Evolutionary conservation across 2,329 filamentous ascomycete species (phyloP), one percentile per base, ranked within the genome.

Genomic region (Chaetomium sp.): DNA sequence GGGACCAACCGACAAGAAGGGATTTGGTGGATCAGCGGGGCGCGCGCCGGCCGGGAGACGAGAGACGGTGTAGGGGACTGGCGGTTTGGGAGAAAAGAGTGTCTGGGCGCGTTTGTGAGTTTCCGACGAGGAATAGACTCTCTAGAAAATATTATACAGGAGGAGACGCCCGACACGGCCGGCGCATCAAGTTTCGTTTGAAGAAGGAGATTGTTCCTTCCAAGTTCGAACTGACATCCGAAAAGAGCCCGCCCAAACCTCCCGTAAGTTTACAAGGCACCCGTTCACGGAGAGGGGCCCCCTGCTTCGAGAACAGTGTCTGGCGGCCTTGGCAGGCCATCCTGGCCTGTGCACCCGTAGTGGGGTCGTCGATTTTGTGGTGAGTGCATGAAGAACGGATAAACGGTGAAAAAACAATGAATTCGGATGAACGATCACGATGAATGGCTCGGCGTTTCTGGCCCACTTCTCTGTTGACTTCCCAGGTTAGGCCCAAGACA

Each of bases 311-410:
- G 14, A 14, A 14, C 6, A 11, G 40, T 51, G 54, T 55, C 51
- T 44, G 56, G 54, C 54, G 59, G 55, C 54, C 56, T 56, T 52
- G 19, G 33, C 36, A 5, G 57, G 45, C 33, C 53, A 48, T 36
- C 52, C 10, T 36, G n/a, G 44, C 41, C 46, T 38, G 40, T 34
- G 36, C 10, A 45, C 19, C 19, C 19, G 19, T 57, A 56, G 59
- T 57, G 61, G 62, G 62, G 59, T 55, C 40, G 40, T 33, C 46
- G 49, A 40, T 53, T 47, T 27, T 27, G 19, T 27, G 19, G 19
- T 27, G 19, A 60, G 57, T 53, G 60, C 60, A 59, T 61, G 49
- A 60, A 52, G 52, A 58, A 61, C 19, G 19, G 19, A 27, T 27
- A 27, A 27, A 27, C 19, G 19, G 19, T 27, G 19, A 27, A 27